phyloP scores from a whole-genome alignment of 2,329 filamentous ascomycete genomes.

The Parasarocladium wereldwijsianum region DNA sequence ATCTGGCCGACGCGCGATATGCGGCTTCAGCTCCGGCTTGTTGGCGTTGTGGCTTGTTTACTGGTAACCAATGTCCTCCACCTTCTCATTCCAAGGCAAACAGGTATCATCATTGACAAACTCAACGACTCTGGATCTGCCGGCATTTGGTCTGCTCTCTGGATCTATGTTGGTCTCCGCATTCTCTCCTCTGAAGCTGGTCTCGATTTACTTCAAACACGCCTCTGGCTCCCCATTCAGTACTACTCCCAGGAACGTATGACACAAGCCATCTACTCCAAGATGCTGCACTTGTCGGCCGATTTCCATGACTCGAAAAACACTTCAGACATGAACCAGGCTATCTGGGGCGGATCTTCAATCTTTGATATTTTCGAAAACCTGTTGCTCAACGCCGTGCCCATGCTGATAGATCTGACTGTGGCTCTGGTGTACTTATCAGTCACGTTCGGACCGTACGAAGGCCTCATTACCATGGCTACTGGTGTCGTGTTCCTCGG shows the following conservation, averaged over 20 bases:
- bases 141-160: conserved; percentile 36
- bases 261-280: conserved; percentile 39
- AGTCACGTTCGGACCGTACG: conserved; percentile 42
- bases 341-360: conserved; percentile 37
- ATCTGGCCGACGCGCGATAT: conserved; percentile 59
- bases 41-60: conserved; percentile 52
- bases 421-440: conserved; percentile 47
- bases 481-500: conserved; percentile 42
- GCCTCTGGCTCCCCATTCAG: conserved; percentile 44
- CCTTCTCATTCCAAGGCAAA: conserved; percentile 64
- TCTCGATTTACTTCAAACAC: conserved; percentile 35
- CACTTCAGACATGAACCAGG: conserved; percentile 41
- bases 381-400: conserved; percentile 40
- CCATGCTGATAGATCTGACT: conserved; percentile 44
- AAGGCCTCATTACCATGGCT: conserved; percentile 46
- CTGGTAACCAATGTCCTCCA: conserved; percentile 59
- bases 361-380: conserved; percentile 42
- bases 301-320: conserved; percentile 48
- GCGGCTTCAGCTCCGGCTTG: conserved; percentile 51
- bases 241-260: conserved; percentile 40
- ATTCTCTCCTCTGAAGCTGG: conserved; percentile 40
- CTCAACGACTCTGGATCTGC: conserved; percentile 35
- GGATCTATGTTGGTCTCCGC: conserved; percentile 34
- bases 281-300: conserved; percentile 44
- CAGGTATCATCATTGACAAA: conserved; percentile 64